Base-by-base conservation (phyloP, 495 filamentous ascomycete genomes). In the Neurospora sp. region DNA sequence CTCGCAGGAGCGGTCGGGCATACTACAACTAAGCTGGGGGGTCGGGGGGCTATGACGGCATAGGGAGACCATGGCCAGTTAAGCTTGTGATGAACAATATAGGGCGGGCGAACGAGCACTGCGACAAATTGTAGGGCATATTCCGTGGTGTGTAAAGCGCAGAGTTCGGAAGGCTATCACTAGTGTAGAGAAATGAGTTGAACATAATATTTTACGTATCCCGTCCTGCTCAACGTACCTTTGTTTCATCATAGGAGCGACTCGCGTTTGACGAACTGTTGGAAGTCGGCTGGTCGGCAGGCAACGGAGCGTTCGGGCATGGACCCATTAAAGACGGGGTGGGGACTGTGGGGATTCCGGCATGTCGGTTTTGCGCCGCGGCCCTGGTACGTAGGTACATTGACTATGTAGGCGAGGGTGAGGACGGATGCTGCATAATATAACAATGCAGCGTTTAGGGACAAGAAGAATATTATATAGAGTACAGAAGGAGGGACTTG, bases 1-100 rank as follows among this genome's bases (percentile, higher is more conserved):
- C 83, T 27, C 85, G 81, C 53, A 76, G 74, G 75, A 81, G 76
- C 68, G 77, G 72, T 14, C 73, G 81, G 39, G 73, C 75, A 16
- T 72, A 78, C 44, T 70, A 73, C 22, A 69, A 72, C 12, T 69
- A 47, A 39, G 39, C 4, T 41, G 9, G 40, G 14, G 39, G 7
- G 16, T 0, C 2, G 40, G 14, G 39, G 7, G 16, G 3, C 2
- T 8, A 61, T 61, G 53, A 31, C 53, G 22, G 45, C n/a, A 16
- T 61, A 61, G 53, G 22, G 9, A 16, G 12, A 61, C 10, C 22
- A 27, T 61, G 53, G 22, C n/a, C 5, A 31, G 22, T 31, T 31
- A 61, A 5, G 53, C 53, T 61, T 16, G 53, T 61, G 12, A 61
- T 31, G 22, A 22, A 61, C 53, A 61, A 16, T 14, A 16, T 14